Evolutionary conservation across 2,329 filamentous ascomycete species (phyloP).

Genomic region (Triangularia verruculosa): DNA sequence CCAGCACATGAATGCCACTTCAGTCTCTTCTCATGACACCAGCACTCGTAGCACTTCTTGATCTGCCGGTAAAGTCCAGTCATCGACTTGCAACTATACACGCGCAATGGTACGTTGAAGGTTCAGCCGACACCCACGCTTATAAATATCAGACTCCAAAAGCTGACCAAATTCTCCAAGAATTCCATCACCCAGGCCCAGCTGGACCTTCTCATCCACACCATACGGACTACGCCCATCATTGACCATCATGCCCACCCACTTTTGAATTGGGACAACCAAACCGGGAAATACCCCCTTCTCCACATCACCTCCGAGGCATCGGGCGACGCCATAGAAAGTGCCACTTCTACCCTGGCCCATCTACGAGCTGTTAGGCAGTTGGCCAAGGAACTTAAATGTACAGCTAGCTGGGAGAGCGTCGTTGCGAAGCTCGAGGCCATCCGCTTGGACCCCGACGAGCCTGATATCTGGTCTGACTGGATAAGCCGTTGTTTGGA

Average conservation of each 20-base stretch:
- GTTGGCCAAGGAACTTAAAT: conserved; percentile 62
- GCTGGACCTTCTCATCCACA: conserved; percentile 34
- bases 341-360: conserved; percentile 60
- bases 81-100: background rate
- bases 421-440: conserved; percentile 45
- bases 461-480: conserved; percentile 39
- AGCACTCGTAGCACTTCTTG: background rate
- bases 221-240: conserved; percentile 57
- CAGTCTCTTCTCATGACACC: background rate
- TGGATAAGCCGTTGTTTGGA: conserved; percentile 64
- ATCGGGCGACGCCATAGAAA: conserved; percentile 61
- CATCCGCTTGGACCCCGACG: conserved; percentile 38
- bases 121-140: no score
- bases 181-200: conserved; percentile 31
- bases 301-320: conserved; percentile 71
- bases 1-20: background rate
- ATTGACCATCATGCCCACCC: conserved; percentile 74
- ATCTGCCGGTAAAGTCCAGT: background rate
- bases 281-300: conserved; percentile 47
- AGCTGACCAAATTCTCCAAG: background rate
- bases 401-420: conserved; percentile 59
- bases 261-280: conserved; percentile 51
- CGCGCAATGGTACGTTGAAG: background rate
- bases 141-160: background rate
- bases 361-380: conserved; percentile 69